Conservation (phyloP, 306 rosid genomes). For the Trifolium pratense region DNA sequence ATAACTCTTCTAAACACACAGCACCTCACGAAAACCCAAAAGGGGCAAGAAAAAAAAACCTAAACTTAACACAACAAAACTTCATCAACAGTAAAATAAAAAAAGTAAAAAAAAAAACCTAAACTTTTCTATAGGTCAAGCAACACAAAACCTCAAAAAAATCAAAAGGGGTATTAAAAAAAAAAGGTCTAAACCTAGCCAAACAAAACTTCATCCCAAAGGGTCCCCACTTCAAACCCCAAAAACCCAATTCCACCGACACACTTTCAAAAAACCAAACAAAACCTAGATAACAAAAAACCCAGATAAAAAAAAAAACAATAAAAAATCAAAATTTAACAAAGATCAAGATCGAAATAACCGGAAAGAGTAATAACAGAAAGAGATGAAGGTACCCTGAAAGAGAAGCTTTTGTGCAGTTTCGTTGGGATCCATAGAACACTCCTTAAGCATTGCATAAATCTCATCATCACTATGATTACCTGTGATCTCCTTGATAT, state of each 20-base stretch:
- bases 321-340: neutral
- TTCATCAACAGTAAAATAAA: slow-evolving; percentile 3
- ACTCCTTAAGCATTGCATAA: slow-evolving; percentile 94
- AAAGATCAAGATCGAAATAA: slow-evolving; percentile 47
- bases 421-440: slow-evolving; percentile 98
- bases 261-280: slow-evolving; percentile 44
- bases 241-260: slow-evolving; percentile 53
- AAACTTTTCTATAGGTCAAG: slow-evolving; percentile 37
- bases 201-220: slow-evolving; percentile 37
- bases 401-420: slow-evolving; percentile 85
- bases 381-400: slow-evolving; percentile 63
- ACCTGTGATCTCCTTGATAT: slow-evolving; percentile 86
- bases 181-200: slow-evolving; percentile 31
- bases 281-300: slow-evolving; percentile 44
- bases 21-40: slow-evolving; percentile 4
- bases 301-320: slow-evolving; percentile 25
- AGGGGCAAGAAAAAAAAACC: slow-evolving; percentile 25
- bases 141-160: slow-evolving; percentile 39
- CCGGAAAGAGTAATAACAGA: neutral
- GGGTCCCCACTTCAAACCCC: slow-evolving; percentile 39
- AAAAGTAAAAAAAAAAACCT: slow-evolving; percentile 34
- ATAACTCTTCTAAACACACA: slow-evolving; percentile 16
- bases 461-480: slow-evolving; percentile 88
- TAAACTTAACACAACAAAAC: slow-evolving; percentile 38
- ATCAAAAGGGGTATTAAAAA: slow-evolving; percentile 44